Conservation (phyloP, 1,284 basidiomycete genomes). For the Trichosporon ovoides region DNA sequence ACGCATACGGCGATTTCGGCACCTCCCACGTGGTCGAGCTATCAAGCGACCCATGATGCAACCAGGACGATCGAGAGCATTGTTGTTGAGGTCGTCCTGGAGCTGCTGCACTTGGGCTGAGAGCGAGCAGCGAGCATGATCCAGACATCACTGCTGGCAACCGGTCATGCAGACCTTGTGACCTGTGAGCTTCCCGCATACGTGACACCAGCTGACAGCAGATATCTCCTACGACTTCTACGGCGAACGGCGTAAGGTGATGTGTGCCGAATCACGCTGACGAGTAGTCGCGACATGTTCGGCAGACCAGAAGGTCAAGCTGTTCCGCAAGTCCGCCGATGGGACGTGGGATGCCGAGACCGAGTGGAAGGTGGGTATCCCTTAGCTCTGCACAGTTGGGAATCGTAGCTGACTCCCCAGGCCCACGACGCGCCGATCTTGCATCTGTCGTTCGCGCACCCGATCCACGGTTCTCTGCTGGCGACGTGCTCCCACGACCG, state of each 20-base stretch:
- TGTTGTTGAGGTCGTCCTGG: constrained; percentile 5
- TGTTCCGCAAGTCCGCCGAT: constrained; percentile 65
- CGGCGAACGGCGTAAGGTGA: constrained; percentile 59
- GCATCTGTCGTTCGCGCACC: constrained; percentile 79
- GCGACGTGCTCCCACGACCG: constrained; percentile 82
- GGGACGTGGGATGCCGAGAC: constrained; percentile 68
- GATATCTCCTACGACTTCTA: constrained; percentile 86
- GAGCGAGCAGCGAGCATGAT: constrained; percentile 32
- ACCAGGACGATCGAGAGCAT: neutral
- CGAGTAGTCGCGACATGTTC: constrained; percentile 44
- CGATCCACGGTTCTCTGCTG: constrained; percentile 76
- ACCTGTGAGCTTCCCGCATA: constrained; percentile 34
- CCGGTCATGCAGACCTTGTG: constrained; percentile 48
- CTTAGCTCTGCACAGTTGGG: neutral
- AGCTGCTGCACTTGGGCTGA: neutral
- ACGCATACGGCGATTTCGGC: constrained; percentile 4
- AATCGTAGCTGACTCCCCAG: constrained; percentile 48
- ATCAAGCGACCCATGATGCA: constrained; percentile 2
- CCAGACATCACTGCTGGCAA: constrained; percentile 45
- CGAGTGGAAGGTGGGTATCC: constrained; percentile 73
- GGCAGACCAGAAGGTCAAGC: constrained; percentile 63
- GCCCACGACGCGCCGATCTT: constrained; percentile 83
- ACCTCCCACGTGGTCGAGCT: neutral
- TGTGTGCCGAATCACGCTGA: constrained; percentile 58
- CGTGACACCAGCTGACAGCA: constrained; percentile 42